Evolutionary conservation across 208 protist species (phyloP), one percentile per base, ranked within the genome.

Genomic region (Angomonas deanei): DNA sequence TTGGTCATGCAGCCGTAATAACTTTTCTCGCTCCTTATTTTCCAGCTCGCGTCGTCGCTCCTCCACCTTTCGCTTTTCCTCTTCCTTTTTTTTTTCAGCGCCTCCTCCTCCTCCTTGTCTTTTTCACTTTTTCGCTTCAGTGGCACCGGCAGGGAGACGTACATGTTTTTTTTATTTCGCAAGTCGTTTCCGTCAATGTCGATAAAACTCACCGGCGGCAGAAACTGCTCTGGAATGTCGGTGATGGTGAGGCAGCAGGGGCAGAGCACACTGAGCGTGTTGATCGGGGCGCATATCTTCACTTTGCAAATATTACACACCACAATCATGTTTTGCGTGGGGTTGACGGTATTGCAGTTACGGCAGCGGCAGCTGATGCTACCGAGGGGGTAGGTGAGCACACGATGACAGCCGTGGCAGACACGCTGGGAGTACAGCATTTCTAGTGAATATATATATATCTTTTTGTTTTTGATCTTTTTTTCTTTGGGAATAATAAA

Each of bases 191-290:
- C 67, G 1, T 66, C 72, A 5, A 78, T 19, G 50, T 74, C 61
- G 17, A 78, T 30, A 28, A 50, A 66, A 21, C 19, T n/a, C 48
- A 91, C 32, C 28, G 38, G 74, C 2, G 88, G 88, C 32, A 94
- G 77, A 17, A 90, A 55, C 21, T 77, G 61, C 50, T 82, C 68
- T 0, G 82, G 82, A n/a, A 94, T 90, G 52, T 90, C 82, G 13
- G 74, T 91, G 6, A 91, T 56, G 0, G 80, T 89, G 17, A 70
- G 71, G 46, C 88, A 94, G 61, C 76, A 86, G n/a, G 84, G 84
- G 48, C 88, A 94, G 4, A 94, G 66, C 10, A 83, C 59, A 0
- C 61, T 64, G 17, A 86, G 57, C 11, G 88, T 91, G 72, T 91
- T 94, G 66, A 87, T 74, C n/a, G 88, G 84, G 2, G 76, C 66